phyloP scores from a whole-genome alignment of 1,284 basidiomycete species.

The Xerocomus minutiporus region DNA sequence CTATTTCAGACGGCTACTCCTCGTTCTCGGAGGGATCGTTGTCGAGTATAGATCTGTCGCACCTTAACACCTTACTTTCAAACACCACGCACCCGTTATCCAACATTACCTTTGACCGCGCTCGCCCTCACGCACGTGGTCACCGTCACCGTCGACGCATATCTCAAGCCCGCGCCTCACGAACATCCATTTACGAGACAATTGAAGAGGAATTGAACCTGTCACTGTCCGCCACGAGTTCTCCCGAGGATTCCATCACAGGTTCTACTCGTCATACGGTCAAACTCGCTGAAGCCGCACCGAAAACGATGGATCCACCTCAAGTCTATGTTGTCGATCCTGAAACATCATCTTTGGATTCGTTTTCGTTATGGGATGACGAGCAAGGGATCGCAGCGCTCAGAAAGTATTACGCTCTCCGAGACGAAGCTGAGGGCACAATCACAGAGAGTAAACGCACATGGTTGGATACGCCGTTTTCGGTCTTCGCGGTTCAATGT shows the following conservation, averaged over 20 bases:
- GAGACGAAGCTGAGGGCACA: constrained; percentile 62
- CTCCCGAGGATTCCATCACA: not conserved
- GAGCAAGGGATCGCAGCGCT: constrained; percentile 58
- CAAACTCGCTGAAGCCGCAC: constrained; percentile 27
- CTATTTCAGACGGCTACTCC: constrained; percentile 57
- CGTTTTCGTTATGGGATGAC: constrained; percentile 52
- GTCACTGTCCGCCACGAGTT: constrained; percentile 35
- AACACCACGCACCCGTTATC: constrained; percentile 39
- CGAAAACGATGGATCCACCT: constrained; percentile 22
- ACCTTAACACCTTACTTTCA: constrained; percentile 53
- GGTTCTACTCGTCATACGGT: constrained; percentile 7
- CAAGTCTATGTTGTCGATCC: constrained; percentile 11
- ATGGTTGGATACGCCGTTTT: constrained; percentile 38
- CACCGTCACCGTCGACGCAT: constrained; percentile 66
- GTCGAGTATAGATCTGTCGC: constrained; percentile 68
- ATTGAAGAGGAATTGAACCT: constrained; percentile 65
- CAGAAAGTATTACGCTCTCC: constrained; percentile 63
- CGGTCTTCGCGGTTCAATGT: no score
- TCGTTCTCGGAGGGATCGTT: constrained; percentile 52
- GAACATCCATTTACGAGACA: constrained; percentile 70
- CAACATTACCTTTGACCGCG: constrained; percentile 32
- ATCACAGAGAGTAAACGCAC: constrained; percentile 61
- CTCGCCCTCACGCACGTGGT: constrained; percentile 50
- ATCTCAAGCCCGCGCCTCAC: constrained; percentile 57
- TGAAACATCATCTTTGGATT: constrained; percentile 48